Evolutionary conservation across 768 basidiomycete genomes (phyloP), one percentile per base, ranked within the genome.

Genomic region (Podaxis sp.): DNA sequence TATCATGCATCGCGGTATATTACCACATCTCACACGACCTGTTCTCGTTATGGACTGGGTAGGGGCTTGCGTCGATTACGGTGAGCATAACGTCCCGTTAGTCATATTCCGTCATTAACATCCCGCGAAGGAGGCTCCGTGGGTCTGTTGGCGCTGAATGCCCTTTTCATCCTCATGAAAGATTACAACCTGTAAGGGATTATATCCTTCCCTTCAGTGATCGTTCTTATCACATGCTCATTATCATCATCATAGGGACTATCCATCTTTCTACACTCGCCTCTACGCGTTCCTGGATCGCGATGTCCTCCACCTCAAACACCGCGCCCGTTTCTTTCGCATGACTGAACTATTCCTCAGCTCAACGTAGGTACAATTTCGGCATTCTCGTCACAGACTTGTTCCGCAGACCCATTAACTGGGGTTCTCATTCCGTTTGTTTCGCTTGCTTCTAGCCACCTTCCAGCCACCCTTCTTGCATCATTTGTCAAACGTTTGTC

Each of bases 251-350:
- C n/a, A 44, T 9, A 98, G 96, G 9, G 97, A 99, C 68, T 98
- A 96, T 68, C 95, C 97, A 2, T 88, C 87, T 10, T 98, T 99
- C 75, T 99, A 97, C 75, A 90, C 88, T 5, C 87, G 90, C 4
- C 82, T 99, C 1, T 98, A 98, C 70, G 82, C 87, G 1, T 91
- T 98, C 70, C 82, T 98, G 18, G 91, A 96, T 69, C 82, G 88
- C 9, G 85, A 95, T 18, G 82, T 97, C 3, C 81, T 99, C 5
- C 96, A 98, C 67, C 82, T 92, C 55, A 96, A 93, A 69, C 90
- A 97, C 69, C 85, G 97, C 11, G 90, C 96, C 1, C 84, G 96
- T 44, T 98, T 99, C 76, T 97, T 99, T 81, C 85, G 96, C 28
- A 77, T 98, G 66, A 83, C 89, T 0, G 96, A 98, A 61, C 76